Percentiles rank a stretch among this genome's conserved stretches.
phyloP scores from a whole-genome alignment of 495 filamentous ascomycete species.

The Aspergillus olivimuriae region DNA sequence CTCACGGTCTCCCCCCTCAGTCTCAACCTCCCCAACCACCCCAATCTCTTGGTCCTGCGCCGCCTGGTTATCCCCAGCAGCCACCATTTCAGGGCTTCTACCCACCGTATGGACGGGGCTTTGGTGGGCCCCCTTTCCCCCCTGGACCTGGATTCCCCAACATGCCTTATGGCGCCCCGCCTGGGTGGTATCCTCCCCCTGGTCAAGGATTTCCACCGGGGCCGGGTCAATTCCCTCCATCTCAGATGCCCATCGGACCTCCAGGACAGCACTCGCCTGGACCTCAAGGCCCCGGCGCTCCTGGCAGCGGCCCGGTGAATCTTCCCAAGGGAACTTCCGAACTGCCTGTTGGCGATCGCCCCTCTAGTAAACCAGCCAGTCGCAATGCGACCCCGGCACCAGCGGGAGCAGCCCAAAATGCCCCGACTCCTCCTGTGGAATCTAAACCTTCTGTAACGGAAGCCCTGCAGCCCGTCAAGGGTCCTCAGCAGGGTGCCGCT shows the following conservation, averaged over 20 bases:
- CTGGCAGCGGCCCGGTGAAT: constrained; percentile 21
- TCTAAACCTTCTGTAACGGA: constrained; percentile 56
- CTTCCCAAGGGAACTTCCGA: constrained; percentile 35
- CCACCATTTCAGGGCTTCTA: constrained; percentile 45
- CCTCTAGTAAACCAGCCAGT: constrained; percentile 28
- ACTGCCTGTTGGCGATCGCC: constrained; percentile 35
- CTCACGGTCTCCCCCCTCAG: constrained; percentile 36
- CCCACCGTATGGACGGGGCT: constrained; percentile 50
- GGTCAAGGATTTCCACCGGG: constrained; percentile 70
- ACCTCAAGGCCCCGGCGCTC: constrained; percentile 35
- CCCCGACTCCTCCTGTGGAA: constrained; percentile 54
- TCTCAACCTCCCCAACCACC: constrained; percentile 33
- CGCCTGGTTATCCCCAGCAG: constrained; percentile 46
- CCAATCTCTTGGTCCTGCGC: constrained; percentile 34
- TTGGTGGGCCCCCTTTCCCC: constrained; percentile 54
- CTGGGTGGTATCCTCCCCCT: constrained; percentile 73
- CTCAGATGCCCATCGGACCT: constrained; percentile 47
- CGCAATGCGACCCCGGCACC: constrained; percentile 32
- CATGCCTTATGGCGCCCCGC: constrained; percentile 58
- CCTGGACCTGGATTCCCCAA: constrained; percentile 54
- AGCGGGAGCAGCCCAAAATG: constrained; percentile 24
- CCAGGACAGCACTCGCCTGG: constrained; percentile 43
- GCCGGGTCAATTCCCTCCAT: constrained; percentile 51
- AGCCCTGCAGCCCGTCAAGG: constrained; percentile 46
- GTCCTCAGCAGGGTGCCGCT: constrained; percentile 37